A percentile compares a stretch with the other conserved stretches of the same genome.
These are phyloP conservation scores for Fusarium caatingaense DNA, from an alignment of 2,329 filamentous ascomycete genomes.

Conservation along the genomic window DNA sequence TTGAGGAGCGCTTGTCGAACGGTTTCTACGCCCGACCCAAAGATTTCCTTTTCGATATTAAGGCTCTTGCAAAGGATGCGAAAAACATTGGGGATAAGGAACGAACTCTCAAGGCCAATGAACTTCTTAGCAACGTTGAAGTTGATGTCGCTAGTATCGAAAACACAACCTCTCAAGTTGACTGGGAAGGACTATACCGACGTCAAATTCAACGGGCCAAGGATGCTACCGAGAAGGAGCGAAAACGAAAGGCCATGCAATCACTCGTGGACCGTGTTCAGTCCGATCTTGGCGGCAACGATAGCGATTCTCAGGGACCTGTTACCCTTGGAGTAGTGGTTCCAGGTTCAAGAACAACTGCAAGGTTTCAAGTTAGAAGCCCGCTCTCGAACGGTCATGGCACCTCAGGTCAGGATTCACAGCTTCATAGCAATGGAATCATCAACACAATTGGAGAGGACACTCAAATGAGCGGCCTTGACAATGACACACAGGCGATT, in stretches of 20 bases:
- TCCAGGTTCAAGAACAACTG: slow-evolving; percentile 63
- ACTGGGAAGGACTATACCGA: slow-evolving; percentile 85
- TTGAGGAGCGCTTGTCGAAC: slow-evolving; percentile 96
- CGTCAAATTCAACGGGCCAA: slow-evolving; percentile 75
- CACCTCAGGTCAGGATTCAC: slow-evolving; percentile 49
- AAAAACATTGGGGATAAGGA: slow-evolving; percentile 85
- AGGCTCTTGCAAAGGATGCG: slow-evolving; percentile 84
- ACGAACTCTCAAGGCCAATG: slow-evolving; percentile 85
- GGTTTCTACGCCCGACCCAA: slow-evolving; percentile 93
- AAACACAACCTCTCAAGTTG: slow-evolving; percentile 71
- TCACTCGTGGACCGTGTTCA: slow-evolving; percentile 62
- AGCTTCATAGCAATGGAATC: slow-evolving; percentile 66
- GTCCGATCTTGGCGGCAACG: slow-evolving; percentile 64
- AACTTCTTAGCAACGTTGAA: slow-evolving; percentile 91
- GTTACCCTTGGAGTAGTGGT: slow-evolving; percentile 73
- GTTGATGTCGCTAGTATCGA: slow-evolving; percentile 88
- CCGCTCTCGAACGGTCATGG: slow-evolving; percentile 70
- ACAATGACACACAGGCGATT: slow-evolving; percentile 59
- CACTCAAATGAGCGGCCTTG: slow-evolving; percentile 69
- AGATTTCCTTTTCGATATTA: slow-evolving; percentile 91
- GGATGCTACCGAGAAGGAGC: slow-evolving; percentile 68
- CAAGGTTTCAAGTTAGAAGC: slow-evolving; percentile 68
- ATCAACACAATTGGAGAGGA: slow-evolving; percentile 60
- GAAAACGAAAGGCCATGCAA: slow-evolving; percentile 72
- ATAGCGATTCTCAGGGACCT: slow-evolving; percentile 66